A percentile compares a stretch with the other conserved stretches of the same genome.
These are phyloP conservation scores for Plectosphaerella sp. DNA, from an alignment of 2,329 filamentous ascomycete genomes.

Conservation along the genomic window DNA sequence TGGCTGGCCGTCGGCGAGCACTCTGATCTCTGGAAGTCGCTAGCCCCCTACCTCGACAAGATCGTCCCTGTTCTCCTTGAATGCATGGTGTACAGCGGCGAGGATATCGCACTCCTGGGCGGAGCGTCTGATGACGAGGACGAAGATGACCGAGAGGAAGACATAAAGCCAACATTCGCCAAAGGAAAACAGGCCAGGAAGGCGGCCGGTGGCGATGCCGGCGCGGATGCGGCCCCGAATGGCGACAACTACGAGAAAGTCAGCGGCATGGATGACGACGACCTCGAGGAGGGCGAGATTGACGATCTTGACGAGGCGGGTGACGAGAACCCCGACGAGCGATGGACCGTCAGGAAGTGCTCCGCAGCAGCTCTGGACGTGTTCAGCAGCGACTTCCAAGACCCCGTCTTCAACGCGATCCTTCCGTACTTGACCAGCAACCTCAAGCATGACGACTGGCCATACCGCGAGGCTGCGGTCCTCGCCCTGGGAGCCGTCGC, in stretches of 20 bases:
- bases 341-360: constrained; percentile 95
- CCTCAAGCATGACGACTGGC: constrained; percentile 84
- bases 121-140: constrained; percentile 87
- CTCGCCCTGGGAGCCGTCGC: constrained; percentile 91
- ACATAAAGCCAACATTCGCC: constrained; percentile 90
- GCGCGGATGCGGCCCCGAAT: constrained; percentile 46
- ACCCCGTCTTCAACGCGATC: constrained; percentile 84
- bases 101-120: constrained; percentile 83
- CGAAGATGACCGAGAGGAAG: constrained; percentile 81
- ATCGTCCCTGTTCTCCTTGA: constrained; percentile 88
- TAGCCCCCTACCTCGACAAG: constrained; percentile 74
- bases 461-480: constrained; percentile 87
- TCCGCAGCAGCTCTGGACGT: constrained; percentile 93
- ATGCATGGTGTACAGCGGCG: constrained; percentile 94
- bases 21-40: constrained; percentile 67
- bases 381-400: constrained; percentile 85
- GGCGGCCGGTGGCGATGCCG: constrained; percentile 48
- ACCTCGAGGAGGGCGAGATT: constrained; percentile 84
- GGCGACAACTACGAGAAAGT: constrained; percentile 53
- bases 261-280: constrained; percentile 63
- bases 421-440: constrained; percentile 90
- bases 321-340: constrained; percentile 79
- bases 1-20: constrained; percentile 94
- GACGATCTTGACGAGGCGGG: constrained; percentile 65
- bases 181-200: constrained; percentile 54